phyloP scores from a whole-genome alignment of 2,329 filamentous ascomycete genomes.

The Scytalidium sp. region DNA sequence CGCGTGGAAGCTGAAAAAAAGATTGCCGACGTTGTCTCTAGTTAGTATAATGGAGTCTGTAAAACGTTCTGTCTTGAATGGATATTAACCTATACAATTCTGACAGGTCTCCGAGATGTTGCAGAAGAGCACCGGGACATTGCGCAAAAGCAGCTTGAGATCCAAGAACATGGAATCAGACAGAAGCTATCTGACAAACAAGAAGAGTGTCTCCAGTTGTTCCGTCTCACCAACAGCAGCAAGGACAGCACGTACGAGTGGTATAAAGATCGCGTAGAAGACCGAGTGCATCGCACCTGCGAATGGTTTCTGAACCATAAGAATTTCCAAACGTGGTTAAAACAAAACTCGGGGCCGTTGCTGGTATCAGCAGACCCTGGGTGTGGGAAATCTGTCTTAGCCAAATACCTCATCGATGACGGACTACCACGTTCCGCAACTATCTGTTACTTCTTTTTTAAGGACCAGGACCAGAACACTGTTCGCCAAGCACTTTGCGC shows the following conservation, averaged over 20 bases:
- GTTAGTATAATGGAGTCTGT: background rate
- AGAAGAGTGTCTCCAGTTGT: conserved; percentile 2
- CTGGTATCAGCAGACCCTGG: conserved; percentile 37
- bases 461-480: conserved; percentile 34
- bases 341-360: conserved; percentile 24
- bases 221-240: conserved; percentile 5
- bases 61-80: background rate
- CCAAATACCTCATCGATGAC: conserved; percentile 30
- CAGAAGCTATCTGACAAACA: conserved; percentile 1
- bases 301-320: conserved; percentile 31
- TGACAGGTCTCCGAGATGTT: background rate
- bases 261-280: conserved; percentile 27
- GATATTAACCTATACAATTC: background rate
- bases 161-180: conserved; percentile 1
- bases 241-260: conserved; percentile 24
- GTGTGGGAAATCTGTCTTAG: conserved; percentile 36
- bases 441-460: conserved; percentile 43
- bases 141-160: conserved; percentile 4
- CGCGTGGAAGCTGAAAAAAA: conserved; percentile 17
- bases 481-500: conserved; percentile 34
- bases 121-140: background rate
- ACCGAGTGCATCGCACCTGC: conserved; percentile 26
- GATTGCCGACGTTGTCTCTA: conserved; percentile 6
- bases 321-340: conserved; percentile 27
- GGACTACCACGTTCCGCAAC: conserved; percentile 15